Conservation (phyloP, 495 filamentous ascomycete genomes). For the Geoglossum glabrum region DNA sequence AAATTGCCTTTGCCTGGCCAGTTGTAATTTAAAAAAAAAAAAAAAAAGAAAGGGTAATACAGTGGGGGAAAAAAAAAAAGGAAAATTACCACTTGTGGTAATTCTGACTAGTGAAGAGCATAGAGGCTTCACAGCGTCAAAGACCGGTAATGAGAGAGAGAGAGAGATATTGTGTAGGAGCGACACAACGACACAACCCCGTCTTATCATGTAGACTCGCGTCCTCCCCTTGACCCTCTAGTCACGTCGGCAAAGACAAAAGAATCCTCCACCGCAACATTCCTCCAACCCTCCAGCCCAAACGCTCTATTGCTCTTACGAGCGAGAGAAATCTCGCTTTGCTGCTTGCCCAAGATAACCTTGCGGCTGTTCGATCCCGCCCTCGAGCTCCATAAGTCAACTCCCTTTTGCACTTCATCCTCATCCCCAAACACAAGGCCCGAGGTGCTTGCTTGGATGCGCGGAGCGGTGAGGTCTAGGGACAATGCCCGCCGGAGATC, state of each 20-base stretch:
- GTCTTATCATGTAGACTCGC: background rate
- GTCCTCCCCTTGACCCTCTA: background rate
- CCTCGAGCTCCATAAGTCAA: slow-evolving; percentile 45
- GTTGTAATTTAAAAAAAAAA: no score
- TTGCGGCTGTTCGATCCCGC: background rate
- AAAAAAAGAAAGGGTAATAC: no score
- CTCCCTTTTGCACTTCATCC: slow-evolving; percentile 29
- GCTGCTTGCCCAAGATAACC: background rate
- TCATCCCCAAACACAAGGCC: slow-evolving; percentile 10
- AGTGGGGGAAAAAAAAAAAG: no score
- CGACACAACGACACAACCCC: background rate
- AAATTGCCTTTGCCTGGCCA: no score
- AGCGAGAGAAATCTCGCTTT: background rate
- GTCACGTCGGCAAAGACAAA: background rate
- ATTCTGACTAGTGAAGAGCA: no score
- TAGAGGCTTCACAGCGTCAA: no score
- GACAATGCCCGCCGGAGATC: background rate
- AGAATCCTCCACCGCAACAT: background rate
- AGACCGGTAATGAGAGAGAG: no score
- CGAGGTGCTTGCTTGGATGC: background rate
- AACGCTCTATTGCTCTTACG: background rate
- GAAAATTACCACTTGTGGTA: no score
- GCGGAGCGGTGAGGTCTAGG: background rate
- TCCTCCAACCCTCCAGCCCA: background rate
- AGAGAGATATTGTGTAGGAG: no score